Percentiles rank a stretch among this genome's conserved stretches.
Evolutionary conservation across 2,329 filamentous ascomycete species (phyloP).

Genomic region (Sporothrix inflata): DNA sequence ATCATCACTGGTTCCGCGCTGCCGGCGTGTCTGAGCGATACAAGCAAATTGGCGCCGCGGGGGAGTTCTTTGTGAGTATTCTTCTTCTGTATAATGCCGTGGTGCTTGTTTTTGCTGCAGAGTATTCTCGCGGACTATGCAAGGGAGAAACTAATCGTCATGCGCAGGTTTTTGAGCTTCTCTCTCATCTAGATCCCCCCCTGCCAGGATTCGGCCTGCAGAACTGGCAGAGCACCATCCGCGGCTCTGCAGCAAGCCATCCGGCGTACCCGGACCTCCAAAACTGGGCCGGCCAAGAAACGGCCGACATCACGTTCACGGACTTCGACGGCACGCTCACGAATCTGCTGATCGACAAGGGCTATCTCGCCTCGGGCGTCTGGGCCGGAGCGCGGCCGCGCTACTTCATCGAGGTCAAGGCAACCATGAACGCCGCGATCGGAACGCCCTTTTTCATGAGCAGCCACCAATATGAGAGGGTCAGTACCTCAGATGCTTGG

Average conservation of each 20-base stretch:
- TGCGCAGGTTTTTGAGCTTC: neutral
- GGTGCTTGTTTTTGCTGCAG: too few species aligned
- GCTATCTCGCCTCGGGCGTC: constrained; percentile 38
- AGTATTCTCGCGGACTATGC: too few species aligned
- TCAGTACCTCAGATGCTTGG: constrained; percentile 35
- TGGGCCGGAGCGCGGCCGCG: constrained; percentile 41
- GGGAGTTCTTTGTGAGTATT: constrained; percentile 19
- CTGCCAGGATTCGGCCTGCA: constrained; percentile 40
- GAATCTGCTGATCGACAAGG: constrained; percentile 40
- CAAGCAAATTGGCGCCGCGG: constrained; percentile 14
- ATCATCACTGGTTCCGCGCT: neutral
- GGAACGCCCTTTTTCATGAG: constrained; percentile 53
- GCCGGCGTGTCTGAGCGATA: neutral
- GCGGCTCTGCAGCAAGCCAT: constrained; percentile 45
- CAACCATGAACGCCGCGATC: constrained; percentile 44
- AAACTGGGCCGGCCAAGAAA: constrained; percentile 48
- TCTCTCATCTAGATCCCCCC: neutral
- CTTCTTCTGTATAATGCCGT: too few species aligned
- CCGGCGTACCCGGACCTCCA: constrained; percentile 47
- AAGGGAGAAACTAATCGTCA: too few species aligned
- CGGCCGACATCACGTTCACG: constrained; percentile 51
- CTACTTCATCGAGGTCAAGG: constrained; percentile 58
- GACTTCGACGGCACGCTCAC: constrained; percentile 46
- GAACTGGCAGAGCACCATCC: constrained; percentile 56
- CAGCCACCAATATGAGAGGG: constrained; percentile 47